Conservation (phyloP, 768 basidiomycete genomes). For the Coprinopsis sp. region DNA sequence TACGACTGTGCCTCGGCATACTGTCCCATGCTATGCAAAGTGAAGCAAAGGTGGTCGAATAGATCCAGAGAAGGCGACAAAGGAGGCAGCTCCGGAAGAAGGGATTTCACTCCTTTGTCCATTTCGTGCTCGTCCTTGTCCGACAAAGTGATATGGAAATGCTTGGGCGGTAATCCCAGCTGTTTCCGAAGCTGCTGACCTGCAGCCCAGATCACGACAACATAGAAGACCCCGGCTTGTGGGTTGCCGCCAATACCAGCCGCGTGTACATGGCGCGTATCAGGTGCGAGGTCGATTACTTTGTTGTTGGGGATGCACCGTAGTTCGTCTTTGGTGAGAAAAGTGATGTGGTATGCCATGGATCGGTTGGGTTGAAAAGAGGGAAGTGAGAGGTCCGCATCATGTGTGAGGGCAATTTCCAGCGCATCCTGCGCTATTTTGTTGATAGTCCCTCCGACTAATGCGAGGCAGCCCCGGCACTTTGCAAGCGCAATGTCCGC, state of each 20-base stretch:
- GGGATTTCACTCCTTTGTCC: constrained; percentile 44
- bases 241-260: constrained; percentile 38
- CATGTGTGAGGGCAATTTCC: not conserved
- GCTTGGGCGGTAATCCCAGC: constrained; percentile 43
- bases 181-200: constrained; percentile 47
- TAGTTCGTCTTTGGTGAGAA: constrained; percentile 38
- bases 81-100: constrained; percentile 33
- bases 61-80: constrained; percentile 25
- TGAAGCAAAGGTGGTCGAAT: constrained; percentile 45
- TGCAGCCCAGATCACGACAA: constrained; percentile 51
- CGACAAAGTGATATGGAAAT: constrained; percentile 54
- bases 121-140: constrained; percentile 35
- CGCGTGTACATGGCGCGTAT: constrained; percentile 28
- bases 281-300: constrained; percentile 17
- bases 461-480: constrained; percentile 11
- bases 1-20: constrained; percentile 31
- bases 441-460: constrained; percentile 12
- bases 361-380: not conserved
- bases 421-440: constrained; percentile 4
- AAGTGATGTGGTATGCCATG: constrained; percentile 34
- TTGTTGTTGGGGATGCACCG: constrained; percentile 20
- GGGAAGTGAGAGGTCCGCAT: not conserved
- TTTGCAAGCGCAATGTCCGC: constrained; percentile 5
- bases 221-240: constrained; percentile 33
- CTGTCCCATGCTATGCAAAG: constrained; percentile 34